Evolutionary conservation across 2,329 filamentous ascomycete genomes (phyloP).

Genomic region (Phialophora expanda): DNA sequence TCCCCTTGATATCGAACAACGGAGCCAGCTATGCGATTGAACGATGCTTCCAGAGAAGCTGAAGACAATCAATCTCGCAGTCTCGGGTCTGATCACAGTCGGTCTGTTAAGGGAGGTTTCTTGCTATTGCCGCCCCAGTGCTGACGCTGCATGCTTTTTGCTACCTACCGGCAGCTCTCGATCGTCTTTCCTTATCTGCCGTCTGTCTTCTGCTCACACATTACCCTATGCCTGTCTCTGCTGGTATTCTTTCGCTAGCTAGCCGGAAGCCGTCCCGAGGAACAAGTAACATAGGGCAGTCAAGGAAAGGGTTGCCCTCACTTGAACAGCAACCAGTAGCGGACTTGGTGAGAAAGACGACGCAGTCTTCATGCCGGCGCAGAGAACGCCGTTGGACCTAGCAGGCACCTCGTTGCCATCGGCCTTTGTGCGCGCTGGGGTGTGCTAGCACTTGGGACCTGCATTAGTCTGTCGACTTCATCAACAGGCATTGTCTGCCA

Average conservation of each 20-base stretch:
- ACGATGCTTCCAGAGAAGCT: not conserved
- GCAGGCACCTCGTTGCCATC: not conserved
- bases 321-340: not conserved
- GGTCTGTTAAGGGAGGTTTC: not conserved
- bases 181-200: not conserved
- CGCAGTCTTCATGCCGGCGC: not conserved
- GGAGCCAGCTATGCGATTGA: not conserved
- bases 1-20: too few relatives aligned
- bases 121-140: too few relatives aligned
- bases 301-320: not conserved
- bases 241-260: not conserved
- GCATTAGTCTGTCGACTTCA: not conserved
- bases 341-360: not conserved
- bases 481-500: not conserved
- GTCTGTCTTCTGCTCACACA: not conserved
- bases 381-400: not conserved
- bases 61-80: not conserved
- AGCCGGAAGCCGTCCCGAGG: not conserved
- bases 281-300: not conserved
- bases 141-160: not conserved
- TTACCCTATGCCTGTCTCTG: not conserved
- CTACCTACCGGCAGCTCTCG: not conserved
- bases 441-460: not conserved
- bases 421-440: not conserved
- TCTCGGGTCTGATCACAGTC: not conserved